Evolutionary conservation across 2,329 filamentous ascomycete species (phyloP).

Genomic region (Alternaria brassicae): DNA sequence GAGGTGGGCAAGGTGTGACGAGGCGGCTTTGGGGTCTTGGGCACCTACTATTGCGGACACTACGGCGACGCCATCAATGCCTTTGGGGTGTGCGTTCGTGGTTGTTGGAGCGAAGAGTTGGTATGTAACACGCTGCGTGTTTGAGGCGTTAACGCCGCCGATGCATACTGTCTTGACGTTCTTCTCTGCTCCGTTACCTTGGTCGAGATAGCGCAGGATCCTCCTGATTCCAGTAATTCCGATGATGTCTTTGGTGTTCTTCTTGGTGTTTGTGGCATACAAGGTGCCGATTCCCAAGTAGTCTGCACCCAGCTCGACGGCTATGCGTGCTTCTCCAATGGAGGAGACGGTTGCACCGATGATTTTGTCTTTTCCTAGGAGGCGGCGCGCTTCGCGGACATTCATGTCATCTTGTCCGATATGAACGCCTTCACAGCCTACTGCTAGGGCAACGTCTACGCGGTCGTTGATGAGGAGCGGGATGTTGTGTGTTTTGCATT

Average conservation of each 20-base stretch:
- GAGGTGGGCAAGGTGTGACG: constrained; percentile 65
- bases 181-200: constrained; percentile 38
- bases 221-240: constrained; percentile 73
- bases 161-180: constrained; percentile 73
- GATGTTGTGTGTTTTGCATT: constrained; percentile 72
- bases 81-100: constrained; percentile 54
- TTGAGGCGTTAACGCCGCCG: constrained; percentile 82
- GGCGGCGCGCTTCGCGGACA: constrained; percentile 68
- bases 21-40: constrained; percentile 68
- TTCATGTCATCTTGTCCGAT: constrained; percentile 94
- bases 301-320: constrained; percentile 78
- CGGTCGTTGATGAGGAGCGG: constrained; percentile 94
- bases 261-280: constrained; percentile 82
- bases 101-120: constrained; percentile 63
- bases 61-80: constrained; percentile 81
- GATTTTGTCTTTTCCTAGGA: constrained; percentile 79
- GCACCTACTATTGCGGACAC: constrained; percentile 88
- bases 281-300: constrained; percentile 93
- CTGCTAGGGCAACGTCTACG: constrained; percentile 84
- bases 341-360: constrained; percentile 88
- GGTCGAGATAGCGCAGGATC: constrained; percentile 68
- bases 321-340: constrained; percentile 73
- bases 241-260: constrained; percentile 83
- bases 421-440: constrained; percentile 90
- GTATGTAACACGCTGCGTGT: constrained; percentile 75